Percentiles rank a stretch among this genome's conserved stretches.
Evolutionary conservation across 257 asterid species (phyloP).

Genomic region (Eustoma russellianum): DNA sequence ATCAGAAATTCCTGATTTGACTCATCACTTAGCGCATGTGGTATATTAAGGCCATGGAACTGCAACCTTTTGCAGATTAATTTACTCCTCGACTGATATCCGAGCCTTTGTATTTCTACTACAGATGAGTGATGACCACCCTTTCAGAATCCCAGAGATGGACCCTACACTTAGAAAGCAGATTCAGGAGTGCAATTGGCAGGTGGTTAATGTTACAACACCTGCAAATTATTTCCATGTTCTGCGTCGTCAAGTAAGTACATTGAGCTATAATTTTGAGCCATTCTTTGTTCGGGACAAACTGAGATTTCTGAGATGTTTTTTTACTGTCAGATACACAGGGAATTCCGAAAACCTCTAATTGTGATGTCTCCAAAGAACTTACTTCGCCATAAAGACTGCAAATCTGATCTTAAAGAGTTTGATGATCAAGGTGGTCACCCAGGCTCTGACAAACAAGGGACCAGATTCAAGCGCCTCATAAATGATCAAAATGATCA

Average conservation of each 20-base stretch:
- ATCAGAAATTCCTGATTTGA: too few species aligned
- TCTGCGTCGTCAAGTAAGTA: conserved; percentile 90
- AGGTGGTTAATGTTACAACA: conserved; percentile 96
- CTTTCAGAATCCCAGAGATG: conserved; percentile 91
- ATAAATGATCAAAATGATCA: conserved; percentile 78
- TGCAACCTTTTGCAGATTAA: too few species aligned
- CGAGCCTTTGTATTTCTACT: not conserved
- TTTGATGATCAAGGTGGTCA: conserved; percentile 95
- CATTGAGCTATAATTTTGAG: conserved; percentile 3
- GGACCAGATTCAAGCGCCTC: conserved; percentile 93
- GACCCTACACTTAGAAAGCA: conserved; percentile 81
- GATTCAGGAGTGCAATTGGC: conserved; percentile 98
- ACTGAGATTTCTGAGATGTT: conserved; percentile 17
- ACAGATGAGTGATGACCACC: conserved; percentile 98
- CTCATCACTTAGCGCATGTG: too few species aligned
- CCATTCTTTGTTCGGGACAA: not conserved
- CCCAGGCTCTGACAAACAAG: conserved; percentile 94
- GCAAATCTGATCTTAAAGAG: conserved; percentile 84
- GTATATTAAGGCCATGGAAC: too few species aligned
- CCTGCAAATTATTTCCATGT: conserved; percentile 99
- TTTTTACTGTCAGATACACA: conserved; percentile 49
- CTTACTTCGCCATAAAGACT: conserved; percentile 84
- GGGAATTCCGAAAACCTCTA: conserved; percentile 95
- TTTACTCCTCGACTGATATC: too few species aligned
- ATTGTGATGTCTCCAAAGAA: conserved; percentile 95